Evolutionary conservation across 805 yeast species (phyloP), one percentile per base, ranked within the genome.

Genomic region (Cyberlindnera maclurae): DNA sequence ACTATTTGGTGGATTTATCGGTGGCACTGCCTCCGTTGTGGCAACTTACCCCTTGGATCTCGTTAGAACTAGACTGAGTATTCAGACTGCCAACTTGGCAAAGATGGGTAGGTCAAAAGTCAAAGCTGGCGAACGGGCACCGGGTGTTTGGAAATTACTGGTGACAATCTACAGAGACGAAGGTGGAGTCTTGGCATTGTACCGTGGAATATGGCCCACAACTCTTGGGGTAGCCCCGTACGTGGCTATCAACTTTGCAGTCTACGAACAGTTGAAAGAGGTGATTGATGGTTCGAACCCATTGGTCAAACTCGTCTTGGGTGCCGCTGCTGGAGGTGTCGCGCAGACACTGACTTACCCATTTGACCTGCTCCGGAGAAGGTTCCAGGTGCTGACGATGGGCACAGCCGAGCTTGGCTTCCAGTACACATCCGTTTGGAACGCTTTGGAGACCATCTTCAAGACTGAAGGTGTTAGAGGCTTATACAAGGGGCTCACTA

Each of bases 201-300:
- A 85, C 57, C 69, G 89, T 37, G 98, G 98, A 3, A 67, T 89
- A 11, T 66, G 80, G 44, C 96, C 97, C n/a, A 90, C 97, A 0
- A 77, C 89, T 2, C 62, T 85, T 41, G 97, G 97, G 2, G 96
- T 93, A 15, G 97, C 96, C 1, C 97, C 97, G 1, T 93, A 89
- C 55, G 96, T 87, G 26, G 96, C 96, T 4, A 73, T 90, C 37
- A 90, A 89, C 61, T 90, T 90, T 57, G 82, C 96, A 3, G 77
- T 87, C 33, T 90, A 89, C 65, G 97, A 93, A 55, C 77, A 74
- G 44, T 55, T 88, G 47, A 76, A 88, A 45, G 93, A 81, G 42
- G 54, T 65, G 38, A 62, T 72, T 58, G 64, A 40, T 5, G 38
- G 59, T 34, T 51, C 50, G 36, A 57, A 61, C 40, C 77, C 81